phyloP scores from a whole-genome alignment of 805 yeast species.

The Candida oleophila region DNA sequence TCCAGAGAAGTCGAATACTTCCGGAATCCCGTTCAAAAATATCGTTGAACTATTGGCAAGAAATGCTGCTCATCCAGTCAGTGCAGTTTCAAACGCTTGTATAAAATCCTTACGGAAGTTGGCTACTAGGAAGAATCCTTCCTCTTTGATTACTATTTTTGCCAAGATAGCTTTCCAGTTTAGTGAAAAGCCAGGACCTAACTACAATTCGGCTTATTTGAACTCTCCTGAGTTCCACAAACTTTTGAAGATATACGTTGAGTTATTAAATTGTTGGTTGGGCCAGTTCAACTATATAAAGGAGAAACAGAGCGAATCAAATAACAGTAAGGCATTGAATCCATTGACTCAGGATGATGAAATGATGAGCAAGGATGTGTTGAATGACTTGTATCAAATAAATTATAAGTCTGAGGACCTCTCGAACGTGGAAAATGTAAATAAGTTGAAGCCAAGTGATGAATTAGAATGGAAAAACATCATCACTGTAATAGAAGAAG shows the following conservation, averaged over 20 bases:
- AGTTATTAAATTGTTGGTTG: constrained; percentile 80
- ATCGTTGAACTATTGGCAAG: constrained; percentile 75
- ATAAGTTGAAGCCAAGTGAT: constrained; percentile 41
- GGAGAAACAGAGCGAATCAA: constrained; percentile 15
- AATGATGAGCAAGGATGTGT: constrained; percentile 34
- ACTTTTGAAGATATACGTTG: constrained; percentile 70
- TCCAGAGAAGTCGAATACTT: constrained; percentile 30
- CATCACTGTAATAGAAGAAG: constrained; percentile 85
- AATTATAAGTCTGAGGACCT: constrained; percentile 42
- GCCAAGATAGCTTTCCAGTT: constrained; percentile 79
- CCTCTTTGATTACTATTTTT: constrained; percentile 67
- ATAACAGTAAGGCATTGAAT: constrained; percentile 18
- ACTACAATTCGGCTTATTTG: constrained; percentile 56
- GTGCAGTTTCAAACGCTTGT: constrained; percentile 62
- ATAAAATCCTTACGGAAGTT: constrained; percentile 60
- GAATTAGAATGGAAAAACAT: constrained; percentile 75
- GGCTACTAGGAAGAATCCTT: constrained; percentile 68
- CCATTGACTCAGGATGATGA: constrained; percentile 34
- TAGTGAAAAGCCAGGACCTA: constrained; percentile 63
- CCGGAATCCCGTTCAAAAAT: constrained; percentile 55
- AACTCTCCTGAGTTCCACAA: constrained; percentile 61
- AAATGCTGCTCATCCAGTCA: constrained; percentile 69
- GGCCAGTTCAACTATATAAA: constrained; percentile 49
- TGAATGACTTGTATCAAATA: constrained; percentile 45
- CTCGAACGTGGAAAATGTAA: constrained; percentile 9